Evolutionary conservation across 78 protist genomes (phyloP).

Genomic region (Dictyostelium intermedium): DNA sequence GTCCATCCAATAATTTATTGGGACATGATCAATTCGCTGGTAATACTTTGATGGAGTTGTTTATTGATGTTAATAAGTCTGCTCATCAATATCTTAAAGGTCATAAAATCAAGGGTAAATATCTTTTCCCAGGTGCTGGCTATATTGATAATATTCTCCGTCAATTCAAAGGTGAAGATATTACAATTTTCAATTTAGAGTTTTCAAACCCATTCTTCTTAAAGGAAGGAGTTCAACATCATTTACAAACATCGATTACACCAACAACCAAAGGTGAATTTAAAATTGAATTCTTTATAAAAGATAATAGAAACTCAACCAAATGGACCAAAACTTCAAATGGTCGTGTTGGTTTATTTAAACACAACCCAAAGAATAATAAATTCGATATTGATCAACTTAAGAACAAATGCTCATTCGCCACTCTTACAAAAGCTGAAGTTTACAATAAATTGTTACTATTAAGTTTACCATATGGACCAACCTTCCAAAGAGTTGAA

Average conservation of each 20-base stretch:
- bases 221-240: conserved; percentile 42
- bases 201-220: conserved; percentile 54
- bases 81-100: conserved; percentile 47
- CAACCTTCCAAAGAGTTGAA: conserved; percentile 60
- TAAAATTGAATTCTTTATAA: conserved; percentile 40
- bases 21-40: conserved; percentile 18
- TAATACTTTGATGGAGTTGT: background rate
- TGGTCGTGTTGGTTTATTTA: conserved; percentile 13
- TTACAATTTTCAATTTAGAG: conserved; percentile 31
- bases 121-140: conserved; percentile 66
- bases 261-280: conserved; percentile 24
- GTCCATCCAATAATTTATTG: conserved; percentile 23
- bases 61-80: conserved; percentile 6
- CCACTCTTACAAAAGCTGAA: conserved; percentile 12
- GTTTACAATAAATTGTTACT: conserved; percentile 21
- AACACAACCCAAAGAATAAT: background rate
- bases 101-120: conserved; percentile 65
- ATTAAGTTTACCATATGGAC: conserved; percentile 61
- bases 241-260: background rate
- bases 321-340: conserved; percentile 58
- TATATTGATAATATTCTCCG: conserved; percentile 31
- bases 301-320: conserved; percentile 12
- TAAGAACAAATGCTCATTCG: background rate
- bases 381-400: conserved; percentile 7
- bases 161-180: conserved; percentile 8